Percentiles rank a stretch among this genome's conserved stretches.
These are phyloP conservation scores for Carpinus viminea DNA, from an alignment of 306 rosid genomes.

Conservation along the genomic window DNA sequence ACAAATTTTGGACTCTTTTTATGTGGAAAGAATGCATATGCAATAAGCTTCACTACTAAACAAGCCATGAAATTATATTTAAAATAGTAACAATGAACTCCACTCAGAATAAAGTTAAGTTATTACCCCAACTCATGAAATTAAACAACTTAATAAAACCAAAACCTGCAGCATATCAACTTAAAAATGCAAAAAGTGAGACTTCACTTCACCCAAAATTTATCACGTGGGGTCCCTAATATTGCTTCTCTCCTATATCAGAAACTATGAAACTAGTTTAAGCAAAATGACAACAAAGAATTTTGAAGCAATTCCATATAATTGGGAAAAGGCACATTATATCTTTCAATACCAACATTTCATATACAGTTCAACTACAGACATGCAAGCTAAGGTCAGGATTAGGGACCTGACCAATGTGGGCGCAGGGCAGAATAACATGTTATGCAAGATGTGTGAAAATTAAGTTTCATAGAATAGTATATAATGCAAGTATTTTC, in stretches of 20 bases:
- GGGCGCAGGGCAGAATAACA: constrained; percentile 94
- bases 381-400: constrained; percentile 4
- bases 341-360: constrained; percentile 1
- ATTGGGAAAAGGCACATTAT: not conserved
- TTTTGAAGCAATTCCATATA: constrained; percentile 5
- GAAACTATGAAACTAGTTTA: constrained; percentile 6
- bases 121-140: not conserved
- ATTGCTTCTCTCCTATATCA: not conserved
- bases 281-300: not conserved
- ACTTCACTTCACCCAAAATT: not conserved
- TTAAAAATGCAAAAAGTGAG: not conserved
- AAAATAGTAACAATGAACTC: not conserved
- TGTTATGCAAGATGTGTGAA: not conserved
- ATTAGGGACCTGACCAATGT: constrained; percentile 96
- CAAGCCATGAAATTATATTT: not conserved
- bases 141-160: not conserved
- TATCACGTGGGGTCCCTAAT: not conserved
- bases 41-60: not conserved
- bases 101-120: too few species aligned
- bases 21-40: not conserved
- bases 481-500: constrained; percentile 1
- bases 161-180: not conserved
- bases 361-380: constrained; percentile 19
- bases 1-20: not conserved
- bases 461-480: constrained; percentile 17